Evolutionary conservation across 2,329 filamentous ascomycete genomes (phyloP), one percentile per base, ranked within the genome.

Genomic region (Aspergillus quadrilineatus): DNA sequence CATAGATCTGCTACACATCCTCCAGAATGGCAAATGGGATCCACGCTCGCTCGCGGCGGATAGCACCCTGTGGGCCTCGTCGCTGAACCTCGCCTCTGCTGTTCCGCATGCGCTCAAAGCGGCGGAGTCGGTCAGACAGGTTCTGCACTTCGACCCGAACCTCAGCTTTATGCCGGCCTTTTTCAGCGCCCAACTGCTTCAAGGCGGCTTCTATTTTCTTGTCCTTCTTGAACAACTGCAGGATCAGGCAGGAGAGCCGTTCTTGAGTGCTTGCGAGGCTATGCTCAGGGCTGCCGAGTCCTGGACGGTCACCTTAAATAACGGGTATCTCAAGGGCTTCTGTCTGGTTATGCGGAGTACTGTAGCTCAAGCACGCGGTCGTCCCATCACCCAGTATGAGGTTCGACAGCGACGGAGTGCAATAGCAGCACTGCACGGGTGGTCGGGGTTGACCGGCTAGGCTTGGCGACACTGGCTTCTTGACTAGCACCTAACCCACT

Each of bases 151-250:
- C 69, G 92, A 97, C 69, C 90, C 92, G 0, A 91, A 94, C 55
- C 80, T 96, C 50, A 92, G 92, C 73, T 95, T 96, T 74, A 96
- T 96, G 90, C 92, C 92, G 1, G 96, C 95, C 78, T 96, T 96
- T 78, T 96, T 96, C 63, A 92, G 92, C 57, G 93, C 96, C 60
- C 96, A 96, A 71, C 80, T 97, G 1, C 79, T 97, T 4, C 92
- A 96, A 69, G 92, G 92, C 4, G 95, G 90, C 37, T 96, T 96
- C 72, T 76, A 96, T 41, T 78, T 96, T 22, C 82, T 96, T 0
- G 79, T 96, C 42, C 95, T 96, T 49, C 91, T 92, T 57, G 92
- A 96, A 71, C 94, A 95, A 72, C 79, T 96, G 53, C 88, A 92
- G 72, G 85, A 86, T n/a, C 90, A 95, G 71, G 92, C 90, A 1